These are phyloP conservation scores for Trichoderma reesei DNA, from an alignment of 495 filamentous ascomycete genomes.

Conservation along the genomic window DNA sequence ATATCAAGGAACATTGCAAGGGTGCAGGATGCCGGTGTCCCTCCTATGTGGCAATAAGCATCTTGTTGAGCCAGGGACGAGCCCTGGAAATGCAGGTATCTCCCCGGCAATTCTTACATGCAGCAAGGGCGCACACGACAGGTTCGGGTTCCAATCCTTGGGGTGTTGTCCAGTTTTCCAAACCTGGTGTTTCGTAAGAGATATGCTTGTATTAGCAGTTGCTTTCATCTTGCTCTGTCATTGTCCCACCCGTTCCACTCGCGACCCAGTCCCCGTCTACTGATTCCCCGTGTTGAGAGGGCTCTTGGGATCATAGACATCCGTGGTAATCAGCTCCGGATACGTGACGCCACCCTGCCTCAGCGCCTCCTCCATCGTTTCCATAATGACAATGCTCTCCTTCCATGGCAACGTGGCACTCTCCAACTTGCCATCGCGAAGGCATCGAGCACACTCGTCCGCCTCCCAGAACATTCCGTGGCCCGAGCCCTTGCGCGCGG, in stretches of 20 bases:
- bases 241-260: background rate
- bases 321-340: conserved; percentile 72
- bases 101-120: background rate
- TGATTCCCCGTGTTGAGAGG: conserved; percentile 39
- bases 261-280: background rate
- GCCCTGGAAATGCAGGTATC: too few relatives aligned
- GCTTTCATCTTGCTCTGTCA: background rate
- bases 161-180: too few relatives aligned
- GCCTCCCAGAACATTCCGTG: conserved; percentile 95
- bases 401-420: conserved; percentile 63
- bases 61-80: too few relatives aligned
- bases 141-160: background rate
- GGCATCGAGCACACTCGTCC: conserved; percentile 75
- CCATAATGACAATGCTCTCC: conserved; percentile 89
- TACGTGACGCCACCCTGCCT: conserved; percentile 67
- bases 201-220: background rate
- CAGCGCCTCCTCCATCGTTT: conserved; percentile 84
- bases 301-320: conserved; percentile 52
- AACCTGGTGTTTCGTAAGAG: too few relatives aligned
- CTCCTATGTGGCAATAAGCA: too few relatives aligned
- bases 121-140: background rate
- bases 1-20: too few relatives aligned
- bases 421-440: conserved; percentile 74
- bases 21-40: too few relatives aligned
- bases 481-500: conserved; percentile 39